Base-by-base conservation (phyloP, 371 early-diverging fungal genomes). In the Mycotypha africana region DNA sequence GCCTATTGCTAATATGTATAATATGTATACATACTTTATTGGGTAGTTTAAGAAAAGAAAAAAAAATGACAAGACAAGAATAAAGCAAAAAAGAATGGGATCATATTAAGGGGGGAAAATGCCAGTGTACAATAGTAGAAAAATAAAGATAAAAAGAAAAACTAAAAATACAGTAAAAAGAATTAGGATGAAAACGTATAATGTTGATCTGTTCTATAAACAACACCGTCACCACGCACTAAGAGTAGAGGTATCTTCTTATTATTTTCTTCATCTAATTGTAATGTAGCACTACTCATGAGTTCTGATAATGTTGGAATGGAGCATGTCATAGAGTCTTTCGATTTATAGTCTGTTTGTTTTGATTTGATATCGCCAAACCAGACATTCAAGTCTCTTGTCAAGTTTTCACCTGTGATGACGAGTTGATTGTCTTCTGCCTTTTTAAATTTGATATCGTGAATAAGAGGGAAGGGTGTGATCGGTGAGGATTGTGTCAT, bases 361-460 rank as follows among this genome's bases (percentile, higher is more conserved):
- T 49, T 41, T 1, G 65, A 49, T 17, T 62, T 63, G 51, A 66
- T 42, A 40, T 68, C 78, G 3, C 78, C 86, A 57, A 89, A 88
- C 77, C 82, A 76, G 7, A 89, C 77, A 7, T 79, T 71, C 53
- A 86, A 60, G 42, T 85, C 83, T 0, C 80, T 74, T 0, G 81
- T 55, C 42, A 87, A 85, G 39, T 84, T 85, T 31, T 81, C 72
- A 3, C 73, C 73, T 23, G 1, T n/a, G 37, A 14, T 45, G 23
- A 4, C 14, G 26, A 21, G 10, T 38, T 3, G 33, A 20, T 15
- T 44, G 33, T 42, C 17, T 6, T n/a, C 21, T n/a, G 28, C 14
- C 10, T 26, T 26, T 32, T n/a, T 10, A n/a, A n/a, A n/a, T n/a
- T 31, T 19, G 28, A 28, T 8, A 28, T 28, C 5, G 28, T 28